These are phyloP conservation scores for Tolypocladium cylindrosporum DNA, from an alignment of 2,329 filamentous ascomycete species.

Conservation along the genomic window DNA sequence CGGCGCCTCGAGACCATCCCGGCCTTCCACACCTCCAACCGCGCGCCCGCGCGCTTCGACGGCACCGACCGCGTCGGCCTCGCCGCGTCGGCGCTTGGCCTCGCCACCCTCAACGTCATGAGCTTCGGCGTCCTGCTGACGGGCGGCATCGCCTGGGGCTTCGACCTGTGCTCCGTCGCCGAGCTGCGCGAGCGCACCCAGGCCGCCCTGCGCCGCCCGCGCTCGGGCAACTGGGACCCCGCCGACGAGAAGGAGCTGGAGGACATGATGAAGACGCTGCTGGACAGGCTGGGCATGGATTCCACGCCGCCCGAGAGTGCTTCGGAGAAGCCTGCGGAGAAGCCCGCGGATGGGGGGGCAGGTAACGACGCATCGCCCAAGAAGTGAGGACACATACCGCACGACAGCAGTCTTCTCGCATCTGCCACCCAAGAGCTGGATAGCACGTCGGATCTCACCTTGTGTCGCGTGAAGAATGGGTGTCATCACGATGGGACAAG, in stretches of 20 bases:
- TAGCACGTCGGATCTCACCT: neutral
- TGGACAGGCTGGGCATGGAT: constrained; percentile 38
- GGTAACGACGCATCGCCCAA: neutral
- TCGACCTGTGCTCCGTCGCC: constrained; percentile 62
- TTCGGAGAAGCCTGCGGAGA: neutral
- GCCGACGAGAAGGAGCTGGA: constrained; percentile 52
- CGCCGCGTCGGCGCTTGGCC: constrained; percentile 70
- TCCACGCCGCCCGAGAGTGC: constrained; percentile 1
- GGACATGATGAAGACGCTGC: constrained; percentile 48
- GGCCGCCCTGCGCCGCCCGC: constrained; percentile 28
- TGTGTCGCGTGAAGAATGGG: no score
- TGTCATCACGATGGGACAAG: neutral
- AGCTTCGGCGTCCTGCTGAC: constrained; percentile 64
- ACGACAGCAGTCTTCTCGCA: neutral
- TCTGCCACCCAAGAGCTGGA: neutral
- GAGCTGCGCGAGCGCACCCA: constrained; percentile 50
- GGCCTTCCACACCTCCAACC: constrained; percentile 60
- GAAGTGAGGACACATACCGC: neutral
- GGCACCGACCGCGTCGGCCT: constrained; percentile 39
- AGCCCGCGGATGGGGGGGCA: neutral
- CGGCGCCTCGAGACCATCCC: constrained; percentile 54
- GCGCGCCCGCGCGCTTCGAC: constrained; percentile 13
- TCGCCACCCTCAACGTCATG: constrained; percentile 79
- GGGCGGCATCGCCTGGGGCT: constrained; percentile 65
- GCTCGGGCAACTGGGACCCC: constrained; percentile 19